phyloP scores from a whole-genome alignment of 495 filamentous ascomycete species.

The Aspergillus conjunctus region DNA sequence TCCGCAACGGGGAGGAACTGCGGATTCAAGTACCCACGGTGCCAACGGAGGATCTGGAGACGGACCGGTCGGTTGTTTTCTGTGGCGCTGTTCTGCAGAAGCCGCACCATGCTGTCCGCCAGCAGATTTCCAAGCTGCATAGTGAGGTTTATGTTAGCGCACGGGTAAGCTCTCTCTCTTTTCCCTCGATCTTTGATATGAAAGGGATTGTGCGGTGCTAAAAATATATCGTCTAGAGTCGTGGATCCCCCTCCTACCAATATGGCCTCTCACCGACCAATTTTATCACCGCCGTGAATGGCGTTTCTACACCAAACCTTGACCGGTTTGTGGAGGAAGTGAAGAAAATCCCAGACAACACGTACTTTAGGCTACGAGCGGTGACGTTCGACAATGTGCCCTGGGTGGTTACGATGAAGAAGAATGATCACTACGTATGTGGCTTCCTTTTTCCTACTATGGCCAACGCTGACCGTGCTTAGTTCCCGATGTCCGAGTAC shows the following conservation, averaged over 20 bases:
- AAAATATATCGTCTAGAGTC: constrained; percentile 38
- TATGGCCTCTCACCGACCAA: constrained; percentile 95
- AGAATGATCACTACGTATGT: constrained; percentile 92
- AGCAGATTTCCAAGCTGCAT: constrained; percentile 96
- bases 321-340: constrained; percentile 77
- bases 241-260: constrained; percentile 86
- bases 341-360: constrained; percentile 88
- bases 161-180: constrained; percentile 53
- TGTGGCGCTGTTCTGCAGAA: constrained; percentile 92
- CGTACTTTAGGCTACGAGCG: constrained; percentile 91
- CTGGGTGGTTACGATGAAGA: constrained; percentile 99
- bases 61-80: constrained; percentile 86
- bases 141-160: constrained; percentile 96
- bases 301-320: constrained; percentile 76
- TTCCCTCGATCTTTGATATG: too few relatives aligned
- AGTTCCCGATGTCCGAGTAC: constrained; percentile 87
- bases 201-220: too few relatives aligned
- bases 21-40: constrained; percentile 80
- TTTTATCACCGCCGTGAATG: constrained; percentile 96
- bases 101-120: constrained; percentile 93
- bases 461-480: background rate
- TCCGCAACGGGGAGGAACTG: constrained; percentile 84
- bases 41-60: constrained; percentile 87
- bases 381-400: constrained; percentile 98
- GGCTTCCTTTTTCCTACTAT: background rate